Evolutionary conservation across 257 asterid genomes (phyloP), one percentile per base, ranked within the genome.

Genomic region (Datura wrightii): DNA sequence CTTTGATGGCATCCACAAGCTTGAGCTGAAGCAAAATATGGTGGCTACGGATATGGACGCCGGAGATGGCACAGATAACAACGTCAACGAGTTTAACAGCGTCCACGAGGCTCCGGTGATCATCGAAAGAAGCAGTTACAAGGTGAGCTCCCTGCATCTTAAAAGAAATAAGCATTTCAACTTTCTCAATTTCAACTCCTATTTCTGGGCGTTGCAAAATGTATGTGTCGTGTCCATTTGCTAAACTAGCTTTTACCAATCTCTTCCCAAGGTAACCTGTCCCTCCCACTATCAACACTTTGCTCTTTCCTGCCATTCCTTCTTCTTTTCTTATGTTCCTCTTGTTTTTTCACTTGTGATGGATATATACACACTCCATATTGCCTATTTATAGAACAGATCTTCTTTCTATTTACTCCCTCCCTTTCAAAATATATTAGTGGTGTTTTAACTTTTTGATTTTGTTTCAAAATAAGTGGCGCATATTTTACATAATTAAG

Each of bases 1-100:
- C 93, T 88, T 93, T 91, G 84, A 95, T 95, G 69, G 97, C 98
- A 5, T 91, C 85, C 10, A 94, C 95, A 59, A 95, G 93, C 89
- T 93, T 93, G 34, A 92, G 96, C 90, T 95, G 98, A 82, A 89
- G 4, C 85, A 93, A 62, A 48, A 95, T 82, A 42, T 90, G 93
- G 14, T 94, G 98, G 85, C 93, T 94, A 81, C 97, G 84, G 60
- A 90, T 89, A 85, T 92, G 95, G n/a, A 91, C 98, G 6, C 98
- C 98, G 3, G 98, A 95, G 91, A 95, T 93, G 74, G 98, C 90
- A 76, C 91, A 91, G 7, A 95, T 87, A 52, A 95, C 98, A 24
- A 93, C 97, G 65, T 95, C 98, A 0, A 89, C 98, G 72, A 87
- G 88, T 85, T 91, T 95, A 79, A 95, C 93, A 1, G 98, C 98